These are phyloP conservation scores for Gossypium schwendimanii DNA, from an alignment of 441 rosid species.

Conservation along the genomic window DNA sequence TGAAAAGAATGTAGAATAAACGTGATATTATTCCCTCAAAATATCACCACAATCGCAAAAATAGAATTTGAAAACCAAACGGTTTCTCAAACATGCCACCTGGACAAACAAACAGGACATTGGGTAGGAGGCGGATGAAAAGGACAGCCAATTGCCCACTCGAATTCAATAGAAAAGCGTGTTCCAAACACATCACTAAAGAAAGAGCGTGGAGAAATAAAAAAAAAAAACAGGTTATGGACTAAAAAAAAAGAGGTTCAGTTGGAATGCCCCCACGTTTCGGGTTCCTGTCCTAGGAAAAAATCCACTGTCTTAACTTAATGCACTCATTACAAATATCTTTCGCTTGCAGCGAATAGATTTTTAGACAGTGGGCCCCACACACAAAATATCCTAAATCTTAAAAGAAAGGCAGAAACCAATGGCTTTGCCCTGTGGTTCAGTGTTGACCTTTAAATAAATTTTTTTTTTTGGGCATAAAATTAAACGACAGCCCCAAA, in stretches of 20 bases:
- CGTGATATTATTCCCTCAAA: neutral
- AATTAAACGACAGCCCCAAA: neutral
- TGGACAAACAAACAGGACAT: neutral
- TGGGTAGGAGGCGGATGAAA: neutral
- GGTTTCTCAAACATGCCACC: neutral
- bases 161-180: neutral
- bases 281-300: conserved; percentile 15
- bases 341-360: conserved; percentile 9
- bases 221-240: neutral
- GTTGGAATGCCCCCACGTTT: conserved; percentile 20
- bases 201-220: neutral
- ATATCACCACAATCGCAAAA: neutral
- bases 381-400: conserved; percentile 1
- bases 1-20: neutral
- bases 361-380: neutral
- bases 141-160: neutral
- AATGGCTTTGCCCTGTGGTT: neutral
- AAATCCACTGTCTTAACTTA: conserved; percentile 1
- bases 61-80: neutral
- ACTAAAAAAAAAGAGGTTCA: neutral
- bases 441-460: neutral
- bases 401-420: neutral
- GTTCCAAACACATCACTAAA: neutral
- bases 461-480: neutral
- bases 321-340: conserved; percentile 22